Evolutionary conservation across 345 rosid genomes (phyloP).

Genomic region (Salix viminalis): DNA sequence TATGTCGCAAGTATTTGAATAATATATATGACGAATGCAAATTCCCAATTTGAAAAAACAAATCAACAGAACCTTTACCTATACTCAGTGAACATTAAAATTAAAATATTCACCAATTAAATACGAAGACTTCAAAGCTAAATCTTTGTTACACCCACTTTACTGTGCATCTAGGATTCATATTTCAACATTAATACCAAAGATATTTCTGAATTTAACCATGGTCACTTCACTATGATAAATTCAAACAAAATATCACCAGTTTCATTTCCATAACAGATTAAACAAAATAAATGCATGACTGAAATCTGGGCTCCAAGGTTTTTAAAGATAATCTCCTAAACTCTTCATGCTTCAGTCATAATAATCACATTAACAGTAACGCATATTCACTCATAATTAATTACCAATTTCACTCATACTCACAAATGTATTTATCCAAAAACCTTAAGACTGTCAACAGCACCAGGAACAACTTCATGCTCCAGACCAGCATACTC

Average conservation of each 20-base stretch:
- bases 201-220: background rate
- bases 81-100: too few relatives aligned
- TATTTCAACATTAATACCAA: background rate
- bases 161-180: background rate
- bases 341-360: background rate
- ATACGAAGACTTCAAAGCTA: background rate
- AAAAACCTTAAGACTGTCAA: conserved; percentile 58
- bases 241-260: background rate
- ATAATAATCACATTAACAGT: background rate
- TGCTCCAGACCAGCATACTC: conserved; percentile 89
- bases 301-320: background rate
- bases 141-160: background rate
- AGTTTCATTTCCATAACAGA: background rate
- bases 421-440: conserved; percentile 20
- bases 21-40: too few relatives aligned
- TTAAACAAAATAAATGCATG: too few relatives aligned
- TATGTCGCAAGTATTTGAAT: too few relatives aligned
- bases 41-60: too few relatives aligned
- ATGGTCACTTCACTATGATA: background rate
- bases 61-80: too few relatives aligned
- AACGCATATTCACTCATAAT: background rate
- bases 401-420: background rate
- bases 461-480: conserved; percentile 92
- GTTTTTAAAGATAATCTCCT: background rate
- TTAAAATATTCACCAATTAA: too few relatives aligned